Percentiles rank a stretch among this genome's conserved stretches.
These are phyloP conservation scores for Zizania palustris DNA, from an alignment of 202 grass and related monocot genomes.

Conservation along the genomic window DNA sequence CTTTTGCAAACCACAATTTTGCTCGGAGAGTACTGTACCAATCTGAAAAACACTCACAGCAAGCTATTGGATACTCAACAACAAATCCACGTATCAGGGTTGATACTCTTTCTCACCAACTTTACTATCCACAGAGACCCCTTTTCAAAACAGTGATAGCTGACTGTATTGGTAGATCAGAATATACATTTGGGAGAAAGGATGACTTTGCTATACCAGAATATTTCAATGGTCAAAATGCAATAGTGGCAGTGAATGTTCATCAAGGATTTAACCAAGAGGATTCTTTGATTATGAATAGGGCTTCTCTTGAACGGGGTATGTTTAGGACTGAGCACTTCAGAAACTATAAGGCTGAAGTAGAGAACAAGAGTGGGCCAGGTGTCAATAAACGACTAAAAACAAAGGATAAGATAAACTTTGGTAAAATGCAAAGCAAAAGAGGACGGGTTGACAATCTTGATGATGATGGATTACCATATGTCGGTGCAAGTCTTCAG, in stretches of 20 bases:
- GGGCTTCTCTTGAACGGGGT: constrained; percentile 83
- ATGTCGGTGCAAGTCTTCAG: constrained; percentile 83
- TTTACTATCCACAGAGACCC: constrained; percentile 91
- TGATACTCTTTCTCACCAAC: constrained; percentile 89
- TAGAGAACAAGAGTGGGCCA: constrained; percentile 65
- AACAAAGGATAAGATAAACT: constrained; percentile 74
- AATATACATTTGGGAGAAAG: constrained; percentile 62
- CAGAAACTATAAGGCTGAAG: constrained; percentile 86
- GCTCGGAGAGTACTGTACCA: constrained; percentile 91
- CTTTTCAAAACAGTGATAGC: constrained; percentile 89
- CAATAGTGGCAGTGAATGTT: constrained; percentile 94
- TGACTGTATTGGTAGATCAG: constrained; percentile 73
- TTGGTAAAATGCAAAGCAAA: constrained; percentile 89
- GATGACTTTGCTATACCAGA: constrained; percentile 67
- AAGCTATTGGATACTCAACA: constrained; percentile 97
- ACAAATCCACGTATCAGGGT: constrained; percentile 83
- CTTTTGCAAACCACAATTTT: constrained; percentile 98
- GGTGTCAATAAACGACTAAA: constrained; percentile 52
- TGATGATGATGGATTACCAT: constrained; percentile 93
- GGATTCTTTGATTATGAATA: constrained; percentile 98
- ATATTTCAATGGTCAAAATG: constrained; percentile 98
- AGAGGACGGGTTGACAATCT: constrained; percentile 89
- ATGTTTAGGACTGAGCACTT: constrained; percentile 95
- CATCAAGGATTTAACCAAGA: constrained; percentile 99
- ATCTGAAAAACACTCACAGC: constrained; percentile 94